These are phyloP conservation scores for Phaeotremella skinneri DNA, from an alignment of 768 basidiomycete genomes.

Conservation along the genomic window DNA sequence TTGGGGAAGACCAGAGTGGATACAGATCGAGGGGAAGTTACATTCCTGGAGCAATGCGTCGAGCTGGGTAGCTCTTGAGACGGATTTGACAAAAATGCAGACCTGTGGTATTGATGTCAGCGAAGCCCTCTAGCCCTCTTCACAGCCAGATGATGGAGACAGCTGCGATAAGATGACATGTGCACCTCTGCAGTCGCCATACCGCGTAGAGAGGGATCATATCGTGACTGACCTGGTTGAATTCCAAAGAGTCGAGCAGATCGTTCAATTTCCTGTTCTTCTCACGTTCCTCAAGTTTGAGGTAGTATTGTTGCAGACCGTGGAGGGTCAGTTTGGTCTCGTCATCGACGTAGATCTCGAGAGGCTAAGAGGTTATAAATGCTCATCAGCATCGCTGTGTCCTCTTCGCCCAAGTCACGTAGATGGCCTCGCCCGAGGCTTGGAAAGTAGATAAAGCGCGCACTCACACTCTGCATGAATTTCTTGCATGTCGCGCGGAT, in stretches of 20 bases:
- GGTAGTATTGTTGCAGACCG: conserved; percentile 97
- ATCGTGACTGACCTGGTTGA: conserved; percentile 99
- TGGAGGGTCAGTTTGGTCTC: conserved; percentile 98
- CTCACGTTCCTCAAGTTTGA: conserved; percentile 88
- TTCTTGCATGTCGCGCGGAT: conserved; percentile 98
- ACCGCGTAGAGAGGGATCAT: too few species aligned
- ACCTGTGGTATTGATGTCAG: conserved; percentile 60
- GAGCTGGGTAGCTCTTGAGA: conserved; percentile 90
- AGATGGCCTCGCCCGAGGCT: neutral
- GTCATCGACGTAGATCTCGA: conserved; percentile 99
- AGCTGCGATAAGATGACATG: conserved; percentile 6
- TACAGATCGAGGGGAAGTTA: conserved; percentile 97
- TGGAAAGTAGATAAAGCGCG: neutral
- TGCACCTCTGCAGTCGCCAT: neutral
- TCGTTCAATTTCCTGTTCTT: conserved; percentile 99
- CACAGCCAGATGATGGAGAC: neutral
- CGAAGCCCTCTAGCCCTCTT: neutral
- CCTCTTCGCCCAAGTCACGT: neutral
- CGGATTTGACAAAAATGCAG: conserved; percentile 98
- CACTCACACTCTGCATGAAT: conserved; percentile 95
- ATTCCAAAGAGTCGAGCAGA: conserved; percentile 89
- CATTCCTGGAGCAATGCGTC: conserved; percentile 94
- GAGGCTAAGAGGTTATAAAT: conserved; percentile 61
- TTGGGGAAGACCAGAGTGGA: conserved; percentile 90
- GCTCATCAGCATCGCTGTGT: conserved; percentile 19